A percentile compares a stretch with the other conserved stretches of the same genome.
Conservation (phyloP, 2,329 filamentous ascomycete species). For the Colletotrichum lini region DNA sequence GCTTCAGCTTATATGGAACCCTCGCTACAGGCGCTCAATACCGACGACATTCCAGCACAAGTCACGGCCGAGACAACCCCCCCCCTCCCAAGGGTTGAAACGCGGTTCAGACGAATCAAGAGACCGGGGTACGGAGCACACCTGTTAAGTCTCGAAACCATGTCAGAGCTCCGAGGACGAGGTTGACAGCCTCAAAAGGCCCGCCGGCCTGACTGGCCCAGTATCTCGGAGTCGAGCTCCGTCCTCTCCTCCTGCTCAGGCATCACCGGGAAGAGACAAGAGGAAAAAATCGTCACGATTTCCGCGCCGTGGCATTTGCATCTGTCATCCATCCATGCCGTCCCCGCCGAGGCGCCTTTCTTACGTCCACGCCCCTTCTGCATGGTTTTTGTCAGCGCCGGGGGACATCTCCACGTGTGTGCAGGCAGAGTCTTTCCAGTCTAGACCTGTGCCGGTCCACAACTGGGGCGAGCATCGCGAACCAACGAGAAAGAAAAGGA, state of each 20-base stretch:
- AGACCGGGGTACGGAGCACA: neutral
- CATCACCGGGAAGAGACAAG: neutral
- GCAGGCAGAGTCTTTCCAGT: constrained; percentile 4
- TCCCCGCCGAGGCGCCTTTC: neutral
- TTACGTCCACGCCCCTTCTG: constrained; percentile 9
- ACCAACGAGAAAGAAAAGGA: constrained; percentile 11
- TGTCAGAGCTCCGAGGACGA: neutral
- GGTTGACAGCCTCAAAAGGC: neutral
- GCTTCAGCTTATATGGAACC: constrained; percentile 5
- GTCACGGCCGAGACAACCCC: neutral
- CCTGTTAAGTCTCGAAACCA: constrained; percentile 4
- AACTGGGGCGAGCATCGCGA: constrained; percentile 8
- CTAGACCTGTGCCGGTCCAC: constrained; percentile 23
- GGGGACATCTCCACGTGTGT: constrained; percentile 20
- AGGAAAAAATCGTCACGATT: neutral
- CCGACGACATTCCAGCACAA: neutral
- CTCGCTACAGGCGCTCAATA: neutral
- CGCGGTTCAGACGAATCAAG: constrained; percentile 25
- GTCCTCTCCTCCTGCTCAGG: neutral
- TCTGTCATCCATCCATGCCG: neutral
- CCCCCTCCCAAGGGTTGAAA: constrained; percentile 4
- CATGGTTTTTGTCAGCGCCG: neutral
- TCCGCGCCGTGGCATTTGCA: neutral
- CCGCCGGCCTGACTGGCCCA: neutral
- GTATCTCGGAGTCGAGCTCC: neutral